Conservation (phyloP, 257 asterid genomes). For the Nicotiana knightiana region DNA sequence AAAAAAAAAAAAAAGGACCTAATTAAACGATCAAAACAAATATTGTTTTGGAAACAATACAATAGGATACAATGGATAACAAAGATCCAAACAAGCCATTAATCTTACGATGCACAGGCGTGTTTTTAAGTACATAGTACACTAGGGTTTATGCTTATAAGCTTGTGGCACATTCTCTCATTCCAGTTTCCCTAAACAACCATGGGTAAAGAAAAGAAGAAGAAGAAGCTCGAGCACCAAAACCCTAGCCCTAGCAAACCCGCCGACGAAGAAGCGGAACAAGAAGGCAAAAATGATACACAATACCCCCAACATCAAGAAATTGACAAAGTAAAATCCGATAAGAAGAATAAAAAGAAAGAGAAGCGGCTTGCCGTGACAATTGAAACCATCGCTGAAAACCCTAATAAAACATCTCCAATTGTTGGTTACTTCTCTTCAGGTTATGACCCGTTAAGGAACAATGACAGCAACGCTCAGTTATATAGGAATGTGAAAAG, state of each 20-base stretch:
- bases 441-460: conserved; percentile 48
- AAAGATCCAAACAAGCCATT: no score
- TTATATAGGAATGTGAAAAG: conserved; percentile 36
- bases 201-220: conserved; percentile 36
- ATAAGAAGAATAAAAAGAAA: background rate
- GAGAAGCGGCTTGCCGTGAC: conserved; percentile 17
- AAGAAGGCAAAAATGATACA: background rate
- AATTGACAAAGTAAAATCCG: background rate
- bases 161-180: background rate
- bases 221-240: conserved; percentile 7
- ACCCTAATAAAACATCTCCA: conserved; percentile 40
- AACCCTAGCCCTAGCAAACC: conserved; percentile 7
- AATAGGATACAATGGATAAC: no score
- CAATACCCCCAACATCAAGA: background rate
- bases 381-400: conserved; percentile 31
- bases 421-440: conserved; percentile 68
- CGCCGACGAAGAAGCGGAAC: conserved; percentile 7
- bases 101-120: no score
- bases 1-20: no score
- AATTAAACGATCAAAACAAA: no score
- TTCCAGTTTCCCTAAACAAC: background rate
- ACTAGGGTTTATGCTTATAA: background rate
- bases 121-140: background rate
- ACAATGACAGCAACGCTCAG: background rate
- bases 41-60: no score